These are phyloP conservation scores for Entomortierella lignicola DNA, from an alignment of 192 early-diverging fungal genomes.

Conservation along the genomic window DNA sequence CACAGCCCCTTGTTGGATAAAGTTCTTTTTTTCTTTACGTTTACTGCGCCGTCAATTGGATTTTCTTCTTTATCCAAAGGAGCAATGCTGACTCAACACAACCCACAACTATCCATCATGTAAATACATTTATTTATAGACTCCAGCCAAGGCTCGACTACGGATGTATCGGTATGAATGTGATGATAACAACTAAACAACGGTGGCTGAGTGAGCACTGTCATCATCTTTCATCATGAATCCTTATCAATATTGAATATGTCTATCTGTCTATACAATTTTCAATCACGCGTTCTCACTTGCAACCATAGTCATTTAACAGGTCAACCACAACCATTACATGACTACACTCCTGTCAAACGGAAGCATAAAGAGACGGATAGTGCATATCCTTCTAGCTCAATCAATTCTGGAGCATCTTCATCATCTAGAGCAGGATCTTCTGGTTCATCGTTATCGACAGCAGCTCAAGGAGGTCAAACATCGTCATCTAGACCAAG, in stretches of 20 bases:
- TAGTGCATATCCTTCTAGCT: background rate
- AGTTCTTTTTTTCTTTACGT: constrained; percentile 1
- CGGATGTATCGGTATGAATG: constrained; percentile 33
- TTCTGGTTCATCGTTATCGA: background rate
- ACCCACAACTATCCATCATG: too few relatives aligned
- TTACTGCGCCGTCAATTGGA: too few relatives aligned
- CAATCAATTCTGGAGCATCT: background rate
- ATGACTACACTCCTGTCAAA: constrained; percentile 24
- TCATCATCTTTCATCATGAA: too few relatives aligned
- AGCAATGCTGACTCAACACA: background rate
- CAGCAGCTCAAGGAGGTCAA: background rate
- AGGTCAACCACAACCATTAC: constrained; percentile 35
- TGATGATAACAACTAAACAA: background rate
- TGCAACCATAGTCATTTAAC: constrained; percentile 26
- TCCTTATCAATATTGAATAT: too few relatives aligned
- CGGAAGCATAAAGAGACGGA: constrained; percentile 15
- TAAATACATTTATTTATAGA: background rate
- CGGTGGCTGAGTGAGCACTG: too few relatives aligned
- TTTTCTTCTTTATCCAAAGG: too few relatives aligned
- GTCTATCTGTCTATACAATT: too few relatives aligned
- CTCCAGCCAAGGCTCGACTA: constrained; percentile 35
- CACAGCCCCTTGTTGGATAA: background rate
- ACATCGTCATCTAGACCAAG: background rate
- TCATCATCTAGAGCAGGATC: constrained; percentile 19
- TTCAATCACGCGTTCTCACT: too few relatives aligned